A percentile compares a stretch with the other conserved stretches of the same genome.
Conservation (phyloP, 495 filamentous ascomycete genomes). For the Penicillium subrubescens region DNA sequence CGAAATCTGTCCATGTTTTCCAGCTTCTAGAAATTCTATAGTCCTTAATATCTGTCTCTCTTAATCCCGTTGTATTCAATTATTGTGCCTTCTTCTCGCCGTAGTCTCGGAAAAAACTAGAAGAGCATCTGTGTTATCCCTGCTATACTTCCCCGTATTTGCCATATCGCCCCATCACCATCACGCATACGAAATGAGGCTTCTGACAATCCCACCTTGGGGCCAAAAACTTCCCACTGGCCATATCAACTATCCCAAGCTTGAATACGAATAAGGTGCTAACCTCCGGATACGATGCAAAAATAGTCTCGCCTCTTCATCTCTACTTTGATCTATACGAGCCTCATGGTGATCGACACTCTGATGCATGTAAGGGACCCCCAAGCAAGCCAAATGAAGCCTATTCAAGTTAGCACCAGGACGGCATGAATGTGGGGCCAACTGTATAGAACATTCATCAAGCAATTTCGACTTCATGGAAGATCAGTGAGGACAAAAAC, state of each 20-base stretch:
- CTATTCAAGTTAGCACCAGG: not conserved
- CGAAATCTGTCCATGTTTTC: not conserved
- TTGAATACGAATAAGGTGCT: not conserved
- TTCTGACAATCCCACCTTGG: not conserved
- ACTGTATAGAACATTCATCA: not conserved
- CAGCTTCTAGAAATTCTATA: not conserved
- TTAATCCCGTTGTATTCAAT: not conserved
- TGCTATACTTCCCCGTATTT: not conserved
- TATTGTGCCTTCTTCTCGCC: not conserved
- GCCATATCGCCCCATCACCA: not conserved
- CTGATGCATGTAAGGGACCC: not conserved
- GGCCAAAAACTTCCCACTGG: not conserved
- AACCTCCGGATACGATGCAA: conserved; percentile 6
- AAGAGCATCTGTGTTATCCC: not conserved
- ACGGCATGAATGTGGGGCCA: not conserved
- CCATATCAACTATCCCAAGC: not conserved
- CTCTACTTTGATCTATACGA: not conserved
- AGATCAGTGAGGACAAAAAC: not conserved
- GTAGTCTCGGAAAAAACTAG: not conserved
- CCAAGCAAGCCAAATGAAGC: conserved; percentile 4
- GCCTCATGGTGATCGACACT: not conserved
- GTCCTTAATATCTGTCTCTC: not conserved
- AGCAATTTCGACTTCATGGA: not conserved
- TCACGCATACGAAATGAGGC: conserved; percentile 1
- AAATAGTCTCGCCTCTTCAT: conserved; percentile 5